Base-by-base conservation (phyloP, 208 protist genomes). In the Trypanosomatidae sp. region DNA sequence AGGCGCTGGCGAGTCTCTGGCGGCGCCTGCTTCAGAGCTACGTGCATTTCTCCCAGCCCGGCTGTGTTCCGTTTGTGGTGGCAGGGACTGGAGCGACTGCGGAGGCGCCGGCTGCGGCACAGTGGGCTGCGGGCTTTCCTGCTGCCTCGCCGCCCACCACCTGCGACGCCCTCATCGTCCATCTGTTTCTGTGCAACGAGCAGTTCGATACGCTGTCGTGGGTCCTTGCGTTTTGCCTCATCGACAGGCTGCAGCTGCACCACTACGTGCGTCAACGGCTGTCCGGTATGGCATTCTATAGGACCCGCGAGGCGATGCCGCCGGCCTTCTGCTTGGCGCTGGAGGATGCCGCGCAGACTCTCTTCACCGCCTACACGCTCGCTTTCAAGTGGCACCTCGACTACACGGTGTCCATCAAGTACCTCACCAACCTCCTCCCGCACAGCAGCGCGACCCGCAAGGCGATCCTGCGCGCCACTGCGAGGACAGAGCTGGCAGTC, bases 341-440 rank as follows among this genome's bases (percentile, higher is more conserved):
- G 52, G 67, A 71, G 1, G 39, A 60, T 15, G 49, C 72, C 1
- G 39, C 80, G 52, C 73, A 88, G 59, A 74, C 76, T 30, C 67
- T 95, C 28, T 92, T 95, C 68, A 84, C 87, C 1, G 73, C 80
- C 2, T 95, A 91, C 67, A 80, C 71, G 33, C 66, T 95, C 0
- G 88, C 91, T 3, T 82, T 91, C 56, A 95, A 95, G 60, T 93
- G 84, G 81, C 88, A 95, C 33, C 59, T 90, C 28, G 91, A 95
- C 65, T 91, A 84, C 75, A 80, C 60, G 12, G 80, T 93, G 6
- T 83, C 84, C 12, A 30, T 90, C 9, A 80, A 78, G 19, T 91
- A 93, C 64, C 59, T 95, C 2, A 72, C 84, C 0, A 73, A 75
- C 62, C 52, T 91, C 30, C 76, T 95, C 3, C 88, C 88, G 22